A percentile compares a stretch with the other conserved stretches of the same genome.
phyloP scores from a whole-genome alignment of 164 flowering plant species.

The Stephania japonica region DNA sequence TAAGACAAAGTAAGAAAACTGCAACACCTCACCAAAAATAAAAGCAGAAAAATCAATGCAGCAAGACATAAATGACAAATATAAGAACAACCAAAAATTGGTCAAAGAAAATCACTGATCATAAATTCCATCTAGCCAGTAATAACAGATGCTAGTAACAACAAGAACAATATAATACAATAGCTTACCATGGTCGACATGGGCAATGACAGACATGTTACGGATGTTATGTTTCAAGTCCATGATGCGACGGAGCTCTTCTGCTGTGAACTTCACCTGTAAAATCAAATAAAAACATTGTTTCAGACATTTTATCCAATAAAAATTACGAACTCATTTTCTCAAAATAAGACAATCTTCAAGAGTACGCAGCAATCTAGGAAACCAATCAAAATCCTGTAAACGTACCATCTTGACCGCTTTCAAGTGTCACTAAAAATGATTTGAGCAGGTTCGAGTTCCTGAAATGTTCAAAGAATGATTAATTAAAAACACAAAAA shows the following conservation, averaged over 20 bases:
- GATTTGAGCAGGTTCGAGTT: neutral
- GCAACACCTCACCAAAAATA: neutral
- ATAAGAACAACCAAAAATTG: too few relatives aligned
- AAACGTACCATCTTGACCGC: neutral
- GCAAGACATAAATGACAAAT: neutral
- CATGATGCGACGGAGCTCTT: conserved; percentile 31
- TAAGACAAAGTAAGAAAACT: neutral
- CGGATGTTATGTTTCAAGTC: conserved; percentile 28
- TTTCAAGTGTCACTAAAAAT: neutral
- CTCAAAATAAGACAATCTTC: neutral
- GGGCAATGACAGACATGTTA: conserved; percentile 13
- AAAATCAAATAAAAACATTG: neutral
- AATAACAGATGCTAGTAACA: neutral
- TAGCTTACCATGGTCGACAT: conserved; percentile 11
- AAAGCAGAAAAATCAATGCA: neutral
- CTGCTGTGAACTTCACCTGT: conserved; percentile 33
- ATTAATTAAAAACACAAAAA: too few relatives aligned
- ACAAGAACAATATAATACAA: neutral
- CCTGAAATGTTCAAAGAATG: neutral
- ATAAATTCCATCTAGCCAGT: too few relatives aligned
- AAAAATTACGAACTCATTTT: too few relatives aligned
- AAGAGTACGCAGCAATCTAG: neutral
- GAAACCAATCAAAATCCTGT: neutral
- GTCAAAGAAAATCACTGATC: too few relatives aligned
- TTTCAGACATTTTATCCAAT: neutral